Evolutionary conservation across 2,329 filamentous ascomycete genomes (phyloP), one percentile per base, ranked within the genome.

Genomic region (Triangularia verruculosa): DNA sequence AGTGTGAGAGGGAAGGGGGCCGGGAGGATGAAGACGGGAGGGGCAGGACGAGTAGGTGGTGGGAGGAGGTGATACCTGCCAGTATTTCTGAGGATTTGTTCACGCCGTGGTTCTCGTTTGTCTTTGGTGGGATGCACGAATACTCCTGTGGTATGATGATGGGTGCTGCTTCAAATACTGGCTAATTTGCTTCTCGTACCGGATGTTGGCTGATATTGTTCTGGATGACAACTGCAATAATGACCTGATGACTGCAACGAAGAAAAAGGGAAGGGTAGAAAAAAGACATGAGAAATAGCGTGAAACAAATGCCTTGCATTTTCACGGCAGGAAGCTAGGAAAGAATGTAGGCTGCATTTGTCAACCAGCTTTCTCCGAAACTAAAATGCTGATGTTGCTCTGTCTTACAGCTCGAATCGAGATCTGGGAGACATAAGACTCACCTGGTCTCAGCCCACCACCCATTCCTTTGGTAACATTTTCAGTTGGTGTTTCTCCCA

Each of bases 221-320:
- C 5, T 47, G 17, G 39, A 47, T 20, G 39, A 12, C n/a, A 12
- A 17, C 39, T 17, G 39, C 39, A 47, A 47, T 20, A 47, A 47
- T 47, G 39, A 47, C 39, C 39, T 47, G n/a, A 47, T 47, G 39
- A 9, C 39, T 47, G 39, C 13, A 20, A 47, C 9, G 39, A 52
- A 53, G 39, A 25, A 59, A 43, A 47, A 32, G 13, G 15, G n/a
- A 20, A 22, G 27, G 11, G 22, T 43, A 47, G 17, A 47, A 47
- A 47, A 47, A 47, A 47, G 39, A 47, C n/a, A 22, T 12, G 9
- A 47, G 39, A 47, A 9, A 61, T 61, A 25, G 58, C 47, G 12
- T 61, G 58, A 61, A 61, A 34, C 47, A 55, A 39, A 22, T 32
- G n/a, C 17, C 39, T 47, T 47, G 39, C 39, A 47, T 22, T 47